These are phyloP conservation scores for Arbutus unedo DNA, from an alignment of 148 eudicot species.

Conservation along the genomic window DNA sequence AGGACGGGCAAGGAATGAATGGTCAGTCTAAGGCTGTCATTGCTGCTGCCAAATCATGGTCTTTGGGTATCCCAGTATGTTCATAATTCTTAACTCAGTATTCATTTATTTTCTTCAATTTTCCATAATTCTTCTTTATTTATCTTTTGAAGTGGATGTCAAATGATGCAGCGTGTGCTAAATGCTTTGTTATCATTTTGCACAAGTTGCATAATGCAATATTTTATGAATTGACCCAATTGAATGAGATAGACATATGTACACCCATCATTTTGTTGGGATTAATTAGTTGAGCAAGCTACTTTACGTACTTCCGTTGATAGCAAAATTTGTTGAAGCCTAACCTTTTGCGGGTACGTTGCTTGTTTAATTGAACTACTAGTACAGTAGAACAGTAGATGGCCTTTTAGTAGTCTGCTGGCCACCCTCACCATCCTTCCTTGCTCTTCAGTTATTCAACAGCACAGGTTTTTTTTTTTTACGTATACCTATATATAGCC, in stretches of 20 bases:
- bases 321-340: not conserved
- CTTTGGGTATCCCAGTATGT: constrained; percentile 80
- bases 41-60: constrained; percentile 90
- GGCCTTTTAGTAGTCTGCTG: not conserved
- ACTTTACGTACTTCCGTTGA: no score
- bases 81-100: not conserved
- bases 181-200: not conserved
- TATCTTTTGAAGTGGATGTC: not conserved
- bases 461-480: not conserved
- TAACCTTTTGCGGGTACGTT: not conserved
- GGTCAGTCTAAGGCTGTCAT: constrained; percentile 65
- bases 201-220: not conserved
- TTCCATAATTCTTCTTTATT: not conserved
- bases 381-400: not conserved
- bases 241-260: not conserved
- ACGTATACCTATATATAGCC: no score
- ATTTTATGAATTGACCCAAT: not conserved
- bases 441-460: not conserved
- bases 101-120: not conserved
- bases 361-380: not conserved
- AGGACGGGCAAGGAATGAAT: constrained; percentile 84
- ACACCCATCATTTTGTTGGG: not conserved
- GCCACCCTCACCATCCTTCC: not conserved
- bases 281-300: not conserved
- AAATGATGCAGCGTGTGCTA: not conserved